A percentile compares a stretch with the other conserved stretches of the same genome.
These are phyloP conservation scores for Lonicera japonica DNA, from an alignment of 129 eudicot species.

Conservation along the genomic window DNA sequence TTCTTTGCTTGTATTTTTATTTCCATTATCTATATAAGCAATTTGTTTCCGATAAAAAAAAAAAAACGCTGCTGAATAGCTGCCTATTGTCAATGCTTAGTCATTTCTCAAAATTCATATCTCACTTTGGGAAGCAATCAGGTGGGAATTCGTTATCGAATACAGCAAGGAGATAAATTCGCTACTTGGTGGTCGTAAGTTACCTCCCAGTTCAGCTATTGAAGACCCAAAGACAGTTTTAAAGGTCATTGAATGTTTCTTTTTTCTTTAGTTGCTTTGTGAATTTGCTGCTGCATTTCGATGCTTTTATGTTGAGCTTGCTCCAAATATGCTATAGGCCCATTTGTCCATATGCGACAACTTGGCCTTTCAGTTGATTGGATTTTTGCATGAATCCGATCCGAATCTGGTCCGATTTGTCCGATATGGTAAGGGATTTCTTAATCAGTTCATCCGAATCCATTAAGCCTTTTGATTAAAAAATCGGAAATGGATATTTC, in stretches of 20 bases:
- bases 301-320: conserved; percentile 1
- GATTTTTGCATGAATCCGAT: too few species aligned
- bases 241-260: conserved; percentile 34
- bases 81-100: conserved; percentile 4
- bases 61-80: too few species aligned
- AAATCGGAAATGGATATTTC: too few species aligned
- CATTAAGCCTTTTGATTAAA: too few species aligned
- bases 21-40: too few species aligned
- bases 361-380: too few species aligned
- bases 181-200: conserved; percentile 52
- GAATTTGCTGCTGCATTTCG: conserved; percentile 6
- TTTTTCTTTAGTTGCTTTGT: neutral
- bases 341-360: neutral
- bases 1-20: too few species aligned
- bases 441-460: too few species aligned
- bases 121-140: conserved; percentile 13
- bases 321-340: neutral
- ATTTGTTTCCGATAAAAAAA: too few species aligned
- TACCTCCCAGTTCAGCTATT: conserved; percentile 33
- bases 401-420: too few species aligned
- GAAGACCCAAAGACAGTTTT: conserved; percentile 70
- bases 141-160: conserved; percentile 72
- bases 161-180: conserved; percentile 81
- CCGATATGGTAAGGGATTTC: too few species aligned
- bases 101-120: conserved; percentile 8